Evolutionary conservation across 148 eudicot species (phyloP).

Genomic region (Camellia sinensis): DNA sequence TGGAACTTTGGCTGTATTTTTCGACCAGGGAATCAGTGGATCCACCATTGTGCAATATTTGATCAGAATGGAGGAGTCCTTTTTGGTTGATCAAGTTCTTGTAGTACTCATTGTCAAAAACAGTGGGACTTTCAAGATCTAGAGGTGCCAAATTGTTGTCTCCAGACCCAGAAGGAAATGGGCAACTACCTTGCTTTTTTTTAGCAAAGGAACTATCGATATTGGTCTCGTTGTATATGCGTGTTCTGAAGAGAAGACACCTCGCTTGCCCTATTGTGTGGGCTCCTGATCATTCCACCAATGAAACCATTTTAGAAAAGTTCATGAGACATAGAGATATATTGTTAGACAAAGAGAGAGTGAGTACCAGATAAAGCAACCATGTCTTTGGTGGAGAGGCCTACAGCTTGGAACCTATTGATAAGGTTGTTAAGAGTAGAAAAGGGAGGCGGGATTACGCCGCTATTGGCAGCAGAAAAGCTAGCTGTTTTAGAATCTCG

Average conservation of each 20-base stretch:
- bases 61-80: conserved; percentile 41
- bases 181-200: conserved; percentile 40
- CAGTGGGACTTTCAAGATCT: conserved; percentile 23
- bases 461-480: conserved; percentile 47
- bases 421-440: conserved; percentile 45
- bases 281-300: conserved; percentile 30
- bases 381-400: conserved; percentile 60
- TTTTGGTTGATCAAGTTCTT: conserved; percentile 22
- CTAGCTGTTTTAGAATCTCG: conserved; percentile 60
- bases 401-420: conserved; percentile 41
- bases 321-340: too few species aligned
- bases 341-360: neutral
- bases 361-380: conserved; percentile 59
- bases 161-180: conserved; percentile 33
- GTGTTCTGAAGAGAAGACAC: conserved; percentile 46
- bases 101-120: conserved; percentile 37
- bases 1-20: neutral
- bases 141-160: conserved; percentile 33
- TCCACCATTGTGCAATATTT: conserved; percentile 18
- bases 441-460: conserved; percentile 51
- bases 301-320: neutral
- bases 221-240: conserved; percentile 49
- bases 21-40: conserved; percentile 7
- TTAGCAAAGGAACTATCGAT: conserved; percentile 39
- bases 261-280: conserved; percentile 74